phyloP scores from a whole-genome alignment of 192 early-diverging fungal species.

The Spinellus fusiger region DNA sequence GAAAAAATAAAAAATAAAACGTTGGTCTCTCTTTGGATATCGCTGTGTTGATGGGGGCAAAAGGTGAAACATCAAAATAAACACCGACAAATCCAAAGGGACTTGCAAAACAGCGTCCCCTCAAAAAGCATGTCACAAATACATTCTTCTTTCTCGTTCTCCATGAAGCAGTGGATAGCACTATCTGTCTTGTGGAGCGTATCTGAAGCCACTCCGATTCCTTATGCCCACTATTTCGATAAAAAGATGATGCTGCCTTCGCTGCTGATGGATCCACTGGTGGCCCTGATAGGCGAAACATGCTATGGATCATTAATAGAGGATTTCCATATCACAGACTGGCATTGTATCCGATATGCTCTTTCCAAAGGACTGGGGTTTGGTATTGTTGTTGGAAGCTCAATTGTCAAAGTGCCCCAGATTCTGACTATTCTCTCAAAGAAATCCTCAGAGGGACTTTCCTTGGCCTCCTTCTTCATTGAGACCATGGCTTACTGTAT shows the following conservation, averaged over 20 bases:
- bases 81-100: too few relatives aligned
- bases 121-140: too few relatives aligned
- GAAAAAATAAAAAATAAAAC: too few relatives aligned
- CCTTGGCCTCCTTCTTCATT: constrained; percentile 70
- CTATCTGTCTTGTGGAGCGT: too few relatives aligned
- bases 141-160: too few relatives aligned
- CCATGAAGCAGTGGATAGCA: too few relatives aligned
- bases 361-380: constrained; percentile 87
- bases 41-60: too few relatives aligned
- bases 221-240: neutral
- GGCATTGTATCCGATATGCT: constrained; percentile 72
- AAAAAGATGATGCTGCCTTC: constrained; percentile 36
- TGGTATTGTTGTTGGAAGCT: constrained; percentile 85
- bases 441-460: constrained; percentile 71
- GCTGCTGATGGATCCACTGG: constrained; percentile 54
- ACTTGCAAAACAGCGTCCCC: too few relatives aligned
- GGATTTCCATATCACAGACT: constrained; percentile 56
- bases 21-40: too few relatives aligned
- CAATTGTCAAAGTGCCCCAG: constrained; percentile 93
- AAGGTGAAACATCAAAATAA: too few relatives aligned
- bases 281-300: constrained; percentile 69
- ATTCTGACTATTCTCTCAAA: constrained; percentile 82
- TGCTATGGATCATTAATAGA: constrained; percentile 76
- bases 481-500: constrained; percentile 83
- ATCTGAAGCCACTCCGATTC: neutral